Evolutionary conservation across 1,284 basidiomycete genomes (phyloP).

Genomic region (Mycena sp.): DNA sequence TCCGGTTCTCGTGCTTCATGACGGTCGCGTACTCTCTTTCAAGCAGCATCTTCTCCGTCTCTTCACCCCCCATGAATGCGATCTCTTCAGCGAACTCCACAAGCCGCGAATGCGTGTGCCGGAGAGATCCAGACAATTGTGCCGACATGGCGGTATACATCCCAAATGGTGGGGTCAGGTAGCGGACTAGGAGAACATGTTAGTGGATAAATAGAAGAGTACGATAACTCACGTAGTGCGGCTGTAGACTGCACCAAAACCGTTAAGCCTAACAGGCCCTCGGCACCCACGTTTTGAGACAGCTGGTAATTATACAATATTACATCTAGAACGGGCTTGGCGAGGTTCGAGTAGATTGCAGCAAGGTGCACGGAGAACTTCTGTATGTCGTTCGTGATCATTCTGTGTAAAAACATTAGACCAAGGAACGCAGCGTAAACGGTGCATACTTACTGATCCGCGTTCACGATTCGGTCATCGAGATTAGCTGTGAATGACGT

Average conservation of each 20-base stretch:
- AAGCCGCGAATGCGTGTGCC: conserved; percentile 94
- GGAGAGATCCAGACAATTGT: conserved; percentile 88
- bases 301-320: conserved; percentile 97
- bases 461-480: conserved; percentile 96
- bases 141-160: conserved; percentile 88
- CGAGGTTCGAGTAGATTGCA: conserved; percentile 93
- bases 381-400: conserved; percentile 96
- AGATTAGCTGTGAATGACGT: conserved; percentile 71
- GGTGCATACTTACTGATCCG: conserved; percentile 77
- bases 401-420: conserved; percentile 52
- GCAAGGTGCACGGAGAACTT: conserved; percentile 93
- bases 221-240: conserved; percentile 68
- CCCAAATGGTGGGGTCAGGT: conserved; percentile 94
- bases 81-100: conserved; percentile 95
- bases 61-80: conserved; percentile 92
- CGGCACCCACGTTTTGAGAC: conserved; percentile 93
- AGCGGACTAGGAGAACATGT: conserved; percentile 68
- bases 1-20: conserved; percentile 89
- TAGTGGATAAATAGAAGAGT: not conserved
- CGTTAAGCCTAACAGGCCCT: conserved; percentile 89
- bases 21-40: conserved; percentile 92
- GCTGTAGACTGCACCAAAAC: conserved; percentile 87
- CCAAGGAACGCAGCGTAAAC: not conserved
- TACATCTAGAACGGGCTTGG: conserved; percentile 93
- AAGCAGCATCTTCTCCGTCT: conserved; percentile 92